Evolutionary conservation across 164 flowering plant species (phyloP).

Genomic region (Warburgia ugandensis): DNA sequence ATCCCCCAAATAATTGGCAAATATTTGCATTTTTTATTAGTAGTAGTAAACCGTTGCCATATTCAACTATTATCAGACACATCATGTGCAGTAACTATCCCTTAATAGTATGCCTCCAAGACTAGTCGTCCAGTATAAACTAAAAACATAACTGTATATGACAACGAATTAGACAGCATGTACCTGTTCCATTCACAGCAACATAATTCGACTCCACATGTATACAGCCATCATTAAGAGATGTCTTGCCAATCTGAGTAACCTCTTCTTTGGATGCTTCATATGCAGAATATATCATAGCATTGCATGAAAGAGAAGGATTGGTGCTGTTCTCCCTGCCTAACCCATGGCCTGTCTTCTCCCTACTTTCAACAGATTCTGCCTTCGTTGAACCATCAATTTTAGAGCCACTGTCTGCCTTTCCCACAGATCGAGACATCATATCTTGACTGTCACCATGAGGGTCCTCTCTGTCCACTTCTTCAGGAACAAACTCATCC

Average conservation of each 20-base stretch:
- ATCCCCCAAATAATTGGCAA: too few relatives aligned
- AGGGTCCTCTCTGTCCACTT: slow-evolving; percentile 65
- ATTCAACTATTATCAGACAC: too few relatives aligned
- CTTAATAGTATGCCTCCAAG: too few relatives aligned
- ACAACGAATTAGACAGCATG: background rate
- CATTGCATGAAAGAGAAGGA: slow-evolving; percentile 85
- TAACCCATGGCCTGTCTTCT: slow-evolving; percentile 47
- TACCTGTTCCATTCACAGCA: slow-evolving; percentile 59
- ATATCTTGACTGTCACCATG: slow-evolving; percentile 89
- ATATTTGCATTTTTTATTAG: too few relatives aligned
- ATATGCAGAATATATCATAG: slow-evolving; percentile 51
- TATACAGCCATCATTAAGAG: slow-evolving; percentile 35
- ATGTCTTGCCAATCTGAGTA: slow-evolving; percentile 47
- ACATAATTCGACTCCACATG: slow-evolving; percentile 39
- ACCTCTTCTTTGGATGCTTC: slow-evolving; percentile 73
- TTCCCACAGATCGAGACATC: slow-evolving; percentile 66
- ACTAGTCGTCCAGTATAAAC: too few relatives aligned
- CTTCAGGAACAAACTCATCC: slow-evolving; percentile 79
- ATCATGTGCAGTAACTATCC: too few relatives aligned
- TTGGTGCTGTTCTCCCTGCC: slow-evolving; percentile 36
- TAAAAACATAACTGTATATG: background rate
- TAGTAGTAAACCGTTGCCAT: too few relatives aligned
- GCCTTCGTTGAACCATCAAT: slow-evolving; percentile 74
- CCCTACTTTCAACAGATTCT: slow-evolving; percentile 93
- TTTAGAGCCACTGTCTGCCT: slow-evolving; percentile 96